Evolutionary conservation across 805 yeast genomes (phyloP), one percentile per base, ranked within the genome.

Genomic region (Wickerhamiella bombiphila): DNA sequence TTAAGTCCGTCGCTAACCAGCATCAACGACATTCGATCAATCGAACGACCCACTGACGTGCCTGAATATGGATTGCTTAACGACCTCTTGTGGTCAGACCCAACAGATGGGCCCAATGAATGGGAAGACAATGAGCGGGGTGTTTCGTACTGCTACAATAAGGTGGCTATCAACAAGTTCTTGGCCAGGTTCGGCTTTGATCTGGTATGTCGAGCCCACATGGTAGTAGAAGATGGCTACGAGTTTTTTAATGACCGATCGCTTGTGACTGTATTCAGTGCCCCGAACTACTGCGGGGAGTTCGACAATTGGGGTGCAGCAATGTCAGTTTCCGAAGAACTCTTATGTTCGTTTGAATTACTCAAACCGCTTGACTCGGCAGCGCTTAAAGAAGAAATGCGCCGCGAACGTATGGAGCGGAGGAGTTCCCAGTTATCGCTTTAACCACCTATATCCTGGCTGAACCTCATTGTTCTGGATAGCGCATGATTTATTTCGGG

Each of bases 281-380:
- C 85, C 2, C 85, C 83, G 8, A 76, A 76, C 55, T 76, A 76
- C 54, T 76, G 83, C 51, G 83, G 85, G n/a, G 85, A 76, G 56
- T 76, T 76, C 52, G 82, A 85, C 56, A 83, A 83, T 52, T 83
- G 94, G 94, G 95, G 94, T 18, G 98, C 98, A 2, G 96, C 88
- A 4, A 88, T 88, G 97, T 76, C 93, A 49, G 97, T 88, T 13
- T 73, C 82, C 45, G 95, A 88, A 45, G 96, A 88, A 50, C 66
- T 88, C 46, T 64, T 91, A 40, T 88, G 98, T 59, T 78, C 91
- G 44, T 88, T 88, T 59, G 98, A 88, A 58, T 68, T 88, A 38
- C 65, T 88, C 42, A 95, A 91, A 59, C 98, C 98, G 14, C 66
- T 91, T 49, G 97, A 88, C 60, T 73, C 93, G 36, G 78, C 80